Percentiles rank a stretch among this genome's conserved stretches.
phyloP scores from a whole-genome alignment of 1,284 basidiomycete species.

The Termitomyces sp. region DNA sequence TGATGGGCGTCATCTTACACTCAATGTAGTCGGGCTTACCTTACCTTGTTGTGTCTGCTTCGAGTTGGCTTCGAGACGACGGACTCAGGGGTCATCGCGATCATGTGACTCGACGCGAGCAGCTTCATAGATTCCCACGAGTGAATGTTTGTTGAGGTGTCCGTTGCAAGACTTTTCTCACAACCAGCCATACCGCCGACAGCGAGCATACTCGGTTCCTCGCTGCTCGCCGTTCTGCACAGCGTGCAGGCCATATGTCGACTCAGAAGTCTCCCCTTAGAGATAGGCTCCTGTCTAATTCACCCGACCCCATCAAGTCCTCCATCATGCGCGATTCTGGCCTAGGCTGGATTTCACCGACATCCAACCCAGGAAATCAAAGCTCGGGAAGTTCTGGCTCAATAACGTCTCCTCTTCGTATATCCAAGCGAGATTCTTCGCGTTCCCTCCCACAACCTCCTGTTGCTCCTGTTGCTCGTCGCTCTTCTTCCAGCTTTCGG shows the following conservation, averaged over 20 bases:
- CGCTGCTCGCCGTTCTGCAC: slow-evolving; percentile 3
- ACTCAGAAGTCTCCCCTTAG: slow-evolving; percentile 42
- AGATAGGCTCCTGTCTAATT: slow-evolving; percentile 59
- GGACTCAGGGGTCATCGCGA: not conserved
- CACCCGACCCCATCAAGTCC: slow-evolving; percentile 58
- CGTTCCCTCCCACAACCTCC: slow-evolving; percentile 31
- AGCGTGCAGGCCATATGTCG: slow-evolving; percentile 25
- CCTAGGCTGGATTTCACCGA: slow-evolving; percentile 48
- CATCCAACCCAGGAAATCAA: slow-evolving; percentile 28
- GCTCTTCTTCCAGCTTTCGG: slow-evolving; percentile 78
- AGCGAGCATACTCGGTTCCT: slow-evolving; percentile 11
- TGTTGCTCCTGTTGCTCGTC: slow-evolving; percentile 63
- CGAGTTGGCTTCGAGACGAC: no score
- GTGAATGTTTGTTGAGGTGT: slow-evolving; percentile 33
- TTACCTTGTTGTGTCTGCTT: no score
- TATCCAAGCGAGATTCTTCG: slow-evolving; percentile 60
- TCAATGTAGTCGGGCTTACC: no score
- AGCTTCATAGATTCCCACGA: slow-evolving; percentile 17
- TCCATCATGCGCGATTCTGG: slow-evolving; percentile 58
- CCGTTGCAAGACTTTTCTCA: slow-evolving; percentile 17
- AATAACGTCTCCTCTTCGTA: slow-evolving; percentile 61
- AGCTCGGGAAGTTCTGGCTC: slow-evolving; percentile 30
- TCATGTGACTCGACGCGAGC: slow-evolving; percentile 15
- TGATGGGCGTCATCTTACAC: no score
- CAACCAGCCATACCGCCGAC: slow-evolving; percentile 16